Percentiles rank a stretch among this genome's conserved stretches.
phyloP scores from a whole-genome alignment of 75 land plant genomes.

The Picea glauca region DNA sequence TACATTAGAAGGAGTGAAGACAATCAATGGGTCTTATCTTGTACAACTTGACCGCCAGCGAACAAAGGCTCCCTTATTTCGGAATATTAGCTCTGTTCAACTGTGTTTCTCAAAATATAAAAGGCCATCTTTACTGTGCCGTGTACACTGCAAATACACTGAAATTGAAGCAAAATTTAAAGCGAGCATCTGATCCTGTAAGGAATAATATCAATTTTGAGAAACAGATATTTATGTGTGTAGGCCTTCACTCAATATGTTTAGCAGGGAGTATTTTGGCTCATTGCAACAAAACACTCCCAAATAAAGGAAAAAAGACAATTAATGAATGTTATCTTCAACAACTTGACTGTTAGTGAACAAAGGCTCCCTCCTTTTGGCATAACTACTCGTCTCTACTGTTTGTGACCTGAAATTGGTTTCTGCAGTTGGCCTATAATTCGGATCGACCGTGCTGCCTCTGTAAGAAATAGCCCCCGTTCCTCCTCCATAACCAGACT shows the following conservation, averaged over 20 bases:
- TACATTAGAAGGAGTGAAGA: too few relatives aligned
- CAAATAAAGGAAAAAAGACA: neutral
- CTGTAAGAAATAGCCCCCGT: conserved; percentile 22
- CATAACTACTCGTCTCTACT: conserved; percentile 29
- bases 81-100: conserved; percentile 8
- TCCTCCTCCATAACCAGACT: conserved; percentile 23
- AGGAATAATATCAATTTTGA: neutral
- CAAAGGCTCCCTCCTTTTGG: conserved; percentile 39
- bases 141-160: neutral
- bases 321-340: conserved; percentile 24
- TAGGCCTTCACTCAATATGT: neutral
- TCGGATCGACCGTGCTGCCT: conserved; percentile 18
- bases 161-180: neutral
- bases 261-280: neutral
- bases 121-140: neutral
- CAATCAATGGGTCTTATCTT: conserved; percentile 20
- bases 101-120: too few relatives aligned
- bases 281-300: too few relatives aligned
- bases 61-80: conserved; percentile 39
- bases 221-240: neutral
- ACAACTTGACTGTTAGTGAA: conserved; percentile 33
- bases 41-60: conserved; percentile 21
- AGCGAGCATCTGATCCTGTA: neutral
- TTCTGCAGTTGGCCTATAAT: conserved; percentile 20
- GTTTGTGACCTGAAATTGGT: conserved; percentile 27